Percentiles rank a stretch among this genome's conserved stretches.
Evolutionary conservation across 2,329 filamentous ascomycete genomes (phyloP).

Genomic region (Byssothecium circinans): DNA sequence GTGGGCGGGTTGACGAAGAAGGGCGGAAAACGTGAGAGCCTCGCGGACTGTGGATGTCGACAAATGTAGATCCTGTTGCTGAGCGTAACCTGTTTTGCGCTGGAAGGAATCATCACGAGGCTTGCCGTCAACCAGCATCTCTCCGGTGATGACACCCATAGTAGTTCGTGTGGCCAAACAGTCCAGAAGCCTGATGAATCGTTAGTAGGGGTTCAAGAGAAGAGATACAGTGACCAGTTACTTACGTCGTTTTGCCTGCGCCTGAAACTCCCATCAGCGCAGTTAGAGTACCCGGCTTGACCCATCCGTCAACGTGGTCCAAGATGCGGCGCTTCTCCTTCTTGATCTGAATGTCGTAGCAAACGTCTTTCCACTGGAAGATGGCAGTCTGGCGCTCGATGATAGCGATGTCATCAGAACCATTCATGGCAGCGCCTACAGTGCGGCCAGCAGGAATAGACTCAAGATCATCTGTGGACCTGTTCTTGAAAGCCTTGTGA

Average conservation of each 20-base stretch:
- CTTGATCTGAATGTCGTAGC: slow-evolving; percentile 81
- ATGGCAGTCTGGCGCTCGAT: slow-evolving; percentile 69
- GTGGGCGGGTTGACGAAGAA: slow-evolving; percentile 78
- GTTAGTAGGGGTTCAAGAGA: no score
- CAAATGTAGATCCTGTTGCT: slow-evolving; percentile 89
- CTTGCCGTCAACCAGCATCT: slow-evolving; percentile 80
- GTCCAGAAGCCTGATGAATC: slow-evolving; percentile 62
- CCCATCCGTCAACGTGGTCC: slow-evolving; percentile 87
- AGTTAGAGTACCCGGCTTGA: slow-evolving; percentile 83
- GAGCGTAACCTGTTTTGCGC: slow-evolving; percentile 87
- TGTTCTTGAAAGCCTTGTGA: slow-evolving; percentile 54
- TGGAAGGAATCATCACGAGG: slow-evolving; percentile 81
- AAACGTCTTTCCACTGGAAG: slow-evolving; percentile 85
- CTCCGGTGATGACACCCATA: slow-evolving; percentile 84
- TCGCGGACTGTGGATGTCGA: slow-evolving; percentile 85
- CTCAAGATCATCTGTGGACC: slow-evolving; percentile 47
- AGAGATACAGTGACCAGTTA: no score
- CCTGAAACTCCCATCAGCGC: slow-evolving; percentile 90
- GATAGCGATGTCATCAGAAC: slow-evolving; percentile 47
- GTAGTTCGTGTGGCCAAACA: slow-evolving; percentile 82
- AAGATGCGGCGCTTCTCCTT: slow-evolving; percentile 72
- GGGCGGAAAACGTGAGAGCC: slow-evolving; percentile 80
- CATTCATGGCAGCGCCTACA: slow-evolving; percentile 40
- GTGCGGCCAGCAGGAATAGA: slow-evolving; percentile 33
- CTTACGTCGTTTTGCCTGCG: slow-evolving; percentile 82